phyloP scores from a whole-genome alignment of 768 basidiomycete genomes.

The Naganishia friedmannii region DNA sequence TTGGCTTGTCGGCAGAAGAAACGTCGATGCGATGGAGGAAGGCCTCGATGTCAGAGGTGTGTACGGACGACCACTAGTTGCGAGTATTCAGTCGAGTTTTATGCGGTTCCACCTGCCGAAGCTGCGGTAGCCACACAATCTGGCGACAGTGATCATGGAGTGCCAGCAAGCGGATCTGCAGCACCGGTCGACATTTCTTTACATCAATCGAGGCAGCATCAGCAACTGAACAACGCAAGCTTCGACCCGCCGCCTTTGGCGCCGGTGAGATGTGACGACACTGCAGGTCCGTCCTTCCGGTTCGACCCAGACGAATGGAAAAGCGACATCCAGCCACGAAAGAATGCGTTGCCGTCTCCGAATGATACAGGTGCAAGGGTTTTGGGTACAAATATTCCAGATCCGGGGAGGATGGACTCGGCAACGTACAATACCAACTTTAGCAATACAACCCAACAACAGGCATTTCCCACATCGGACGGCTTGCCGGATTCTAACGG shows the following conservation, averaged over 20 bases:
- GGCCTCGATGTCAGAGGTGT: slow-evolving; percentile 11
- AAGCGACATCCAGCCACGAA: neutral
- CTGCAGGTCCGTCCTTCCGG: neutral
- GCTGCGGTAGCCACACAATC: neutral
- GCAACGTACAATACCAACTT: no score
- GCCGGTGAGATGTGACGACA: neutral
- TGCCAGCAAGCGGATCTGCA: no score
- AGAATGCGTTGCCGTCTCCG: neutral
- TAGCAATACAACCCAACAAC: slow-evolving; percentile 4
- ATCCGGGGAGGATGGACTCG: no score
- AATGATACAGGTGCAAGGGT: neutral
- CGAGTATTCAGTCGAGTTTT: slow-evolving; percentile 11
- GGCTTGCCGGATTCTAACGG: neutral
- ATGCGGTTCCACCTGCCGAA: neutral
- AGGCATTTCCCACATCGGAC: neutral
- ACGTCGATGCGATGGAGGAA: slow-evolving; percentile 10
- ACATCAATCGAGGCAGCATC: no score
- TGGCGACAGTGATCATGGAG: neutral
- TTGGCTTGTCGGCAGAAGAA: slow-evolving; percentile 16
- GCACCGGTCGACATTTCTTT: no score
- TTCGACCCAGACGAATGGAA: slow-evolving; percentile 9
- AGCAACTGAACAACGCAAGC: no score
- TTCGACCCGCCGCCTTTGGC: no score
- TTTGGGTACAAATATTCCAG: no score
- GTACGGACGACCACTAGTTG: slow-evolving; percentile 4